phyloP scores from a whole-genome alignment of 306 rosid genomes.

The Castanospermum australe region DNA sequence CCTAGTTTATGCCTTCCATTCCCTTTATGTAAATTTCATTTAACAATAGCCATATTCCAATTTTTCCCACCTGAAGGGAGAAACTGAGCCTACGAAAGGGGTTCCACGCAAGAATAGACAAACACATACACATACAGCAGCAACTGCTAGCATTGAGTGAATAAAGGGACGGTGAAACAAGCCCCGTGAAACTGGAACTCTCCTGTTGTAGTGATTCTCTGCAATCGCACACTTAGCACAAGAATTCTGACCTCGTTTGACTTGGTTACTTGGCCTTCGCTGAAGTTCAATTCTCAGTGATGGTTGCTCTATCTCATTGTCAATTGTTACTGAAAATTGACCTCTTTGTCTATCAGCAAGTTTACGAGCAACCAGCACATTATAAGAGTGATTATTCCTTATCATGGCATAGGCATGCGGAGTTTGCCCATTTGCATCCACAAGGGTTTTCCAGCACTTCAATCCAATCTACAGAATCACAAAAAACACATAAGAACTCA shows the following conservation, averaged over 20 bases:
- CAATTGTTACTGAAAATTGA: slow-evolving; percentile 64
- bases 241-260: slow-evolving; percentile 44
- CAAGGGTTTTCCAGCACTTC: slow-evolving; percentile 75
- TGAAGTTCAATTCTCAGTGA: slow-evolving; percentile 37
- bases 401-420: slow-evolving; percentile 71
- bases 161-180: slow-evolving; percentile 68
- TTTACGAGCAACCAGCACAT: slow-evolving; percentile 67
- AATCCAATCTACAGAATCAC: slow-evolving; percentile 62
- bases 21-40: slow-evolving; percentile 16
- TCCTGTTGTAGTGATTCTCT: slow-evolving; percentile 42
- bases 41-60: slow-evolving; percentile 52
- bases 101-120: slow-evolving; percentile 76
- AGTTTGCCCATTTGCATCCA: slow-evolving; percentile 73
- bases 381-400: slow-evolving; percentile 71
- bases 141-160: slow-evolving; percentile 83
- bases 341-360: slow-evolving; percentile 53
- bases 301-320: slow-evolving; percentile 43
- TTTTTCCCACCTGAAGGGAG: slow-evolving; percentile 87
- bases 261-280: slow-evolving; percentile 20
- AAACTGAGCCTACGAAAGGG: slow-evolving; percentile 68
- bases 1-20: slow-evolving; percentile 5
- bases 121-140: slow-evolving; percentile 95
- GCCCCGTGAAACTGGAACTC: slow-evolving; percentile 63
- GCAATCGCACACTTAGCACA: slow-evolving; percentile 68
- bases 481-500: background rate